A percentile compares a stretch with the other conserved stretches of the same genome.
phyloP scores from a whole-genome alignment of 139 green algal genomes.

The Gonium pectorale region DNA sequence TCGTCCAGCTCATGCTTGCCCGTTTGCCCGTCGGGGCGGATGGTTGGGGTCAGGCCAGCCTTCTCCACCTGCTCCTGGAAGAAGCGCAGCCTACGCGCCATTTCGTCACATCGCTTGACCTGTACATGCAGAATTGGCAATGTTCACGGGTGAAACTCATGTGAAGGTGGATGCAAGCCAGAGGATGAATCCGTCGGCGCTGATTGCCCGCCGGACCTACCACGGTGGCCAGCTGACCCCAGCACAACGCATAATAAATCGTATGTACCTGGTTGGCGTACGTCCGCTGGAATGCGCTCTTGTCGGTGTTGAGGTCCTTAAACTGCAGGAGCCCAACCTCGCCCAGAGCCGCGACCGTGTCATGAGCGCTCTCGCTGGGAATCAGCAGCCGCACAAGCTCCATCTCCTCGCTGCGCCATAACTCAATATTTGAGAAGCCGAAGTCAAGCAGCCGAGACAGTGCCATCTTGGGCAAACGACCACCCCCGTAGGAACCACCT shows the following conservation, averaged over 20 bases:
- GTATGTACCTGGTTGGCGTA: conserved; percentile 89
- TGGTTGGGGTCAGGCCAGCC: conserved; percentile 59
- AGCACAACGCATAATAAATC: too few relatives aligned
- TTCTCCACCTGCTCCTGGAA: conserved; percentile 92
- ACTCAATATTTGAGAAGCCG: conserved; percentile 65
- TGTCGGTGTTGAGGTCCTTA: conserved; percentile 93
- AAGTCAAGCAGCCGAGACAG: conserved; percentile 59
- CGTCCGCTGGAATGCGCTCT: conserved; percentile 92
- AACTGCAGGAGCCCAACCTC: conserved; percentile 91
- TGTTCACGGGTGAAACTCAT: too few relatives aligned
- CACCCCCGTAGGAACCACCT: too few relatives aligned
- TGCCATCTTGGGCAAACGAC: too few relatives aligned
- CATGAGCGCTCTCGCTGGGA: conserved; percentile 91
- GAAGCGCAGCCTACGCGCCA: conserved; percentile 94
- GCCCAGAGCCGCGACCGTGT: conserved; percentile 89
- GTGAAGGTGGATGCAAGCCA: too few relatives aligned
- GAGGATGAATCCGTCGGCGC: too few relatives aligned
- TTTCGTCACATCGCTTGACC: conserved; percentile 98
- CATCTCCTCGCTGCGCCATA: conserved; percentile 94
- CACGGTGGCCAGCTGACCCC: too few relatives aligned
- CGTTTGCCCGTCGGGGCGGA: conserved; percentile 11
- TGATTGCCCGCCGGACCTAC: too few relatives aligned
- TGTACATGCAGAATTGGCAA: too few relatives aligned
- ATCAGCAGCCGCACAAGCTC: conserved; percentile 97
- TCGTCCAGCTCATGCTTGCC: conserved; percentile 79